Evolutionary conservation across 352 stramenopile genomes (phyloP).

Genomic region (Phytopythium litorale): DNA sequence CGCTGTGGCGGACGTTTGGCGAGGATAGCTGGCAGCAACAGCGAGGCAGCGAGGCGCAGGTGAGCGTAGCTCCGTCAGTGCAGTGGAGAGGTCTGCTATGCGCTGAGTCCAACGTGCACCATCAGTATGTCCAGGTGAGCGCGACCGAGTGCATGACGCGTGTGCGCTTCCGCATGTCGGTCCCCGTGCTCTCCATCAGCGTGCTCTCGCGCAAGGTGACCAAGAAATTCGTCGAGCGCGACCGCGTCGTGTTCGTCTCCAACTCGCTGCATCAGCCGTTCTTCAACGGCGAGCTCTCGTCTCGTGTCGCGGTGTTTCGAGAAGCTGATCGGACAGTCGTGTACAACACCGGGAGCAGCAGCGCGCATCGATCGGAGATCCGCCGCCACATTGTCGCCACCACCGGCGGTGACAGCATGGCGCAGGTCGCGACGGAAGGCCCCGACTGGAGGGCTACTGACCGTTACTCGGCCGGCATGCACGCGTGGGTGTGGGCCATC

Average conservation of each 20-base stretch:
- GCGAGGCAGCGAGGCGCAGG: not conserved
- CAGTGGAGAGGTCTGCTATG: not conserved
- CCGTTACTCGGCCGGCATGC: not conserved
- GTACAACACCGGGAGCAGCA: not conserved
- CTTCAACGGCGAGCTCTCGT: slow-evolving; percentile 7
- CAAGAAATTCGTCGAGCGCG: slow-evolving; percentile 4
- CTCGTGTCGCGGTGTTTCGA: not conserved
- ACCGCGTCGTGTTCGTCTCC: slow-evolving; percentile 6
- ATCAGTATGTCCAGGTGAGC: not conserved
- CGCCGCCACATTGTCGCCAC: slow-evolving; percentile 3
- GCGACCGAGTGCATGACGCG: slow-evolving; percentile 2
- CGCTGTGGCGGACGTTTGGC: slow-evolving; percentile 2
- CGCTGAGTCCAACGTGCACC: not conserved
- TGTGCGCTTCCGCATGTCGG: not conserved
- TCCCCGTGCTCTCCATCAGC: not conserved
- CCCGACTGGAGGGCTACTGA: slow-evolving; percentile 1
- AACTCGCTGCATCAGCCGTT: slow-evolving; percentile 6
- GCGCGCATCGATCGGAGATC: not conserved
- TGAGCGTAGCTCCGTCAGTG: not conserved
- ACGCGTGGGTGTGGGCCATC: slow-evolving; percentile 3
- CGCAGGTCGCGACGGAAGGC: not conserved
- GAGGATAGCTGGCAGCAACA: slow-evolving; percentile 3
- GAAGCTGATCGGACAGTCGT: slow-evolving; percentile 7
- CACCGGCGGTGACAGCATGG: slow-evolving; percentile 1
- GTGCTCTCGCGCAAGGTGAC: slow-evolving; percentile 9